phyloP scores from a whole-genome alignment of 129 eudicot genomes.

The Ambrosia artemisiifolia region DNA sequence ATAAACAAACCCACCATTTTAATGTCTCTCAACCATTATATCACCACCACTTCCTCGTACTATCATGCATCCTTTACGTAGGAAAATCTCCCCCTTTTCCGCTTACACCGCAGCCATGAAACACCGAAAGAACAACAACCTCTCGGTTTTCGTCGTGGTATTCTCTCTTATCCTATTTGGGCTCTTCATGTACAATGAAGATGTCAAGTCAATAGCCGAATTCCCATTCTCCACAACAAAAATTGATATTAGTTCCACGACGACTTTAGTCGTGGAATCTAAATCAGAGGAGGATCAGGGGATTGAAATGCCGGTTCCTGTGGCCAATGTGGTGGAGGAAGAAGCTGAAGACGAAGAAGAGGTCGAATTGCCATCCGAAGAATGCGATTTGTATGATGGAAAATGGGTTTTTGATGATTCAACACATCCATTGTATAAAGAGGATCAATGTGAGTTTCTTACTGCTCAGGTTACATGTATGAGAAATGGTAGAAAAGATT shows the following conservation, averaged over 20 bases:
- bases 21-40: conserved; percentile 28
- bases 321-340: conserved; percentile 25
- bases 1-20: conserved; percentile 26
- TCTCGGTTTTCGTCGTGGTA: conserved; percentile 61
- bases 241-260: conserved; percentile 39
- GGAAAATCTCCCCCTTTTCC: conserved; percentile 39
- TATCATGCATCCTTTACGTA: conserved; percentile 59
- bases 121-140: conserved; percentile 55
- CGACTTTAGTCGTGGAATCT: conserved; percentile 44
- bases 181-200: conserved; percentile 88
- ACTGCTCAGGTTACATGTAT: conserved; percentile 85
- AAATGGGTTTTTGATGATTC: conserved; percentile 80
- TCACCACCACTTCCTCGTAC: conserved; percentile 11
- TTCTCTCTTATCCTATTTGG: conserved; percentile 73
- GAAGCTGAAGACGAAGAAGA: conserved; percentile 61
- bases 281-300: conserved; percentile 34
- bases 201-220: conserved; percentile 84
- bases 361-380: conserved; percentile 71
- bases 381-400: conserved; percentile 78
- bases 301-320: conserved; percentile 38
- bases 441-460: conserved; percentile 74
- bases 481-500: conserved; percentile 85
- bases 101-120: conserved; percentile 51
- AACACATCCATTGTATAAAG: conserved; percentile 77
- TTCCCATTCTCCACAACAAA: conserved; percentile 64